These are phyloP conservation scores for Keithomyces neogunnii DNA, from an alignment of 2,329 filamentous ascomycete species.

Conservation along the genomic window DNA sequence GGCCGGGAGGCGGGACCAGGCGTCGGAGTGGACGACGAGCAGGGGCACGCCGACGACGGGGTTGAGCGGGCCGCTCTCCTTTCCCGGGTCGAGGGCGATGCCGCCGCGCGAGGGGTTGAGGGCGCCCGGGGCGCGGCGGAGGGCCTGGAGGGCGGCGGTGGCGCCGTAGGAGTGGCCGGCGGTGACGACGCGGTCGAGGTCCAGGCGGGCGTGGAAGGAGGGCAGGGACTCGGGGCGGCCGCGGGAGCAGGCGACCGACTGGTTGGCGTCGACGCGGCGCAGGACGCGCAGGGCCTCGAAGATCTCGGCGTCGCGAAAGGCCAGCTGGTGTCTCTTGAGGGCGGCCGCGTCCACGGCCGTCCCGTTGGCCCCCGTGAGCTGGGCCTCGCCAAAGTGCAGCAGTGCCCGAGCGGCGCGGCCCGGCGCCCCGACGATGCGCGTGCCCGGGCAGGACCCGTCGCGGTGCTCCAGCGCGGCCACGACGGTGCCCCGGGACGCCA, in stretches of 20 bases:
- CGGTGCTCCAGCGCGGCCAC: constrained; percentile 44
- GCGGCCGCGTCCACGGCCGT: constrained; percentile 24
- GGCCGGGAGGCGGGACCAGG: constrained; percentile 50
- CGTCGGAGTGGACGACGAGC: constrained; percentile 54
- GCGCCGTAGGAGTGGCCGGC: constrained; percentile 60
- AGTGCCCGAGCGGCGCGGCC: constrained; percentile 19
- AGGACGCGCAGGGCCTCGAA: constrained; percentile 34
- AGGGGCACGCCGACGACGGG: constrained; percentile 48
- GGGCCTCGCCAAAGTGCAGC: constrained; percentile 26
- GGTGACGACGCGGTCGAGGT: constrained; percentile 44
- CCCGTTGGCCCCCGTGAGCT: constrained; percentile 16
- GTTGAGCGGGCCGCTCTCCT: constrained; percentile 54
- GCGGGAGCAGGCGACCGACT: constrained; percentile 34
- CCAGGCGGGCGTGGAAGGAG: constrained; percentile 44
- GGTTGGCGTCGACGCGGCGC: constrained; percentile 26
- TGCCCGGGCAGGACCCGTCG: constrained; percentile 41
- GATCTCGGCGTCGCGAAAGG: constrained; percentile 42
- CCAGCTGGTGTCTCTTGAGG: constrained; percentile 38
- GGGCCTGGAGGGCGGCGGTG: constrained; percentile 51
- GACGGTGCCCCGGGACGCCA: constrained; percentile 40
- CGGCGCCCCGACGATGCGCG: constrained; percentile 24
- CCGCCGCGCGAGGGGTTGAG: constrained; percentile 39
- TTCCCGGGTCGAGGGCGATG: constrained; percentile 59
- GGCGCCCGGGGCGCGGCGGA: constrained; percentile 35
- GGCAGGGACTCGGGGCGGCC: constrained; percentile 36